phyloP scores from a whole-genome alignment of 2,329 filamentous ascomycete species.

The Phialophora expanda region DNA sequence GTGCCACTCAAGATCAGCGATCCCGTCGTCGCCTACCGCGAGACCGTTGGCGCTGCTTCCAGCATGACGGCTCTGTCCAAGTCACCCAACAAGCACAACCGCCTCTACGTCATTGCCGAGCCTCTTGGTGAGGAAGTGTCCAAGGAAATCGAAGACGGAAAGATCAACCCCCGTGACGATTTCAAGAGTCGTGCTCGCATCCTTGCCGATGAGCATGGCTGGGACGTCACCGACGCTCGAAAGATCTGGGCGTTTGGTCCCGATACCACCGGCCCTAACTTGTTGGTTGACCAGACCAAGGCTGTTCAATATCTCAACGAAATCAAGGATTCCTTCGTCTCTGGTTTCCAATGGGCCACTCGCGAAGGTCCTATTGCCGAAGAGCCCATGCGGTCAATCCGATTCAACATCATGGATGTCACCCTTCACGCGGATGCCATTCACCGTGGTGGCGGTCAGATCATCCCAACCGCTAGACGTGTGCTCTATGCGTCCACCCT shows the following conservation, averaged over 20 bases:
- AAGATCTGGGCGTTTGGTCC: constrained; percentile 99
- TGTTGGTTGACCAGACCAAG: constrained; percentile 99
- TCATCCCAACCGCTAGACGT: constrained; percentile 97
- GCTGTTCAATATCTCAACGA: constrained; percentile 99
- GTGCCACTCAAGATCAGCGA: constrained; percentile 97
- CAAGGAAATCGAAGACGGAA: constrained; percentile 86
- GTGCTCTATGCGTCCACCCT: constrained; percentile 93
- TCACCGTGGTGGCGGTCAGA: constrained; percentile 98
- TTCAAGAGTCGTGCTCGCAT: constrained; percentile 98
- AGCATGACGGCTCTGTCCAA: constrained; percentile 98
- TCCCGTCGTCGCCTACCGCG: constrained; percentile 97
- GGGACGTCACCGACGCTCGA: constrained; percentile 99
- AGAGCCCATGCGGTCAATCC: constrained; percentile 95
- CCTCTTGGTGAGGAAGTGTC: constrained; percentile 91
- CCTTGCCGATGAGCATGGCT: constrained; percentile 94
- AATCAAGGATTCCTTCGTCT: constrained; percentile 99
- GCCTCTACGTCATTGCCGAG: constrained; percentile 93
- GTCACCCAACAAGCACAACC: constrained; percentile 99
- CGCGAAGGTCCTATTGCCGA: constrained; percentile 97
- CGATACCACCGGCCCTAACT: constrained; percentile 95
- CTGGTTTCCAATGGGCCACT: constrained; percentile 99
- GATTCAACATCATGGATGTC: constrained; percentile 99
- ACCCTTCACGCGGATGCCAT: constrained; percentile 99
- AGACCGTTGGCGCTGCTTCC: constrained; percentile 83
- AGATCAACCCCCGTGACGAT: constrained; percentile 94